Evolutionary conservation across 306 rosid species (phyloP), one percentile per base, ranked within the genome.

Genomic region (Inga laurina): DNA sequence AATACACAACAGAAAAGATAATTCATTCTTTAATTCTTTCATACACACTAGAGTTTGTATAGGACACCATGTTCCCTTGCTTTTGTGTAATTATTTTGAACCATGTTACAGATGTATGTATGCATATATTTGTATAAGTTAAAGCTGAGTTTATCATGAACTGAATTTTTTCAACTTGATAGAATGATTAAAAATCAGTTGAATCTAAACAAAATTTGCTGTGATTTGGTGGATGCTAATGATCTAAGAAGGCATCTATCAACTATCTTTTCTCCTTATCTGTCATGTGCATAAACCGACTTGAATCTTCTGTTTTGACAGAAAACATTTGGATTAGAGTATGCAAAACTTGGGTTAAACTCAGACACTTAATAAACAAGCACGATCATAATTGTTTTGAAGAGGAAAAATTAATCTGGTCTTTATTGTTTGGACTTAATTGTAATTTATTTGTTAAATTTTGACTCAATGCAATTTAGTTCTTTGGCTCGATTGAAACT

Each of bases 21-120:
- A 52, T 72, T 77, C 64, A 91, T 91, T 92, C 82, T 92, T 93
- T 90, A 39, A 87, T 91, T 93, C 86, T 87, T 91, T 62, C 27
- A 24, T 88, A 82, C 75, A 68, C 27, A 45, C 82, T 81, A 37
- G 74, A 76, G 82, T 82, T 85, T 75, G 87, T 82, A 73, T 86
- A 93, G 92, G 43, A 77, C 78, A 86, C 64, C 24, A 8, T 22
- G 80, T 78, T 59, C 62, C 81, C 64, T 67, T 82, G 85, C 56
- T 65, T 65, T 80, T 61, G 10, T 83, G 84, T 88, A 81, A 84
- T 87, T 82, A 73, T 39, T 76, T 85, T 85, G 76, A 74, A 48
- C 78, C 71, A 72, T 81, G 77, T 80, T 52, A 52, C 78, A 72
- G 39, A 82, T 27, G 81, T 62, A 82, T 27, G 81, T 62, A 62